Base-by-base conservation (phyloP, 495 filamentous ascomycete species). In the Acidiella bohemica region DNA sequence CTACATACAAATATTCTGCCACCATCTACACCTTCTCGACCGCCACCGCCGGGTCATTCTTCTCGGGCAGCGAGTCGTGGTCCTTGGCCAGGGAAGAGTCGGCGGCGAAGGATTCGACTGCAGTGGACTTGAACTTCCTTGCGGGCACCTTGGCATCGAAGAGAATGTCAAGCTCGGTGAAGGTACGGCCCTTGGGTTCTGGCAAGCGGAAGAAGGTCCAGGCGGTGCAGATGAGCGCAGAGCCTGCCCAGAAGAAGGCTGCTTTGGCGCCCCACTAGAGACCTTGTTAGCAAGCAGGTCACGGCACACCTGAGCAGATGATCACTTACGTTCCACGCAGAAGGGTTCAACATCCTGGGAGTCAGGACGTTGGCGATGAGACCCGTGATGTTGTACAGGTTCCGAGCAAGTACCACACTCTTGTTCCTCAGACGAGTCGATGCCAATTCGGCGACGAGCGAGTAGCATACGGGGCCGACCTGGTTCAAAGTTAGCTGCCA, bases 341-440 rank as follows among this genome's bases (percentile, higher is more conserved):
- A 5, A 19, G 33, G 33, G 22, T 23, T 36, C 8, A 36, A 19
- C 33, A 36, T 36, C 7, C 16, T 7, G 30, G 31, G 31, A 0
- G 80, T 84, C 4, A 87, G 53, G 11, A 84, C 75, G 40, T 71
- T 71, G 51, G 68, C 73, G 47, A 87, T 56, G 42, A 84, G 80
- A 37, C 66, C 71, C 29, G 75, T 73, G 32, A 83, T 64, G 55
- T 80, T 83, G 64, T 83, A 84, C 25, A 81, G 59, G 39, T 76
- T 73, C 32, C 81, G 72, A 4, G 76, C 76, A 0, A 81, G 67
- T 2, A 78, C 75, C 29, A 81, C 76, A 1, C 81, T 84, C 64
- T 85, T 85, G 56, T 80, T 79, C 37, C 81, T 78, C 4, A 87
- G 66, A 1, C 81, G 70, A 23, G 78, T 71, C 2, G 80, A 78